Conservation (phyloP, 2,329 filamentous ascomycete genomes). For the Parasarocladium wereldwijsianum region DNA sequence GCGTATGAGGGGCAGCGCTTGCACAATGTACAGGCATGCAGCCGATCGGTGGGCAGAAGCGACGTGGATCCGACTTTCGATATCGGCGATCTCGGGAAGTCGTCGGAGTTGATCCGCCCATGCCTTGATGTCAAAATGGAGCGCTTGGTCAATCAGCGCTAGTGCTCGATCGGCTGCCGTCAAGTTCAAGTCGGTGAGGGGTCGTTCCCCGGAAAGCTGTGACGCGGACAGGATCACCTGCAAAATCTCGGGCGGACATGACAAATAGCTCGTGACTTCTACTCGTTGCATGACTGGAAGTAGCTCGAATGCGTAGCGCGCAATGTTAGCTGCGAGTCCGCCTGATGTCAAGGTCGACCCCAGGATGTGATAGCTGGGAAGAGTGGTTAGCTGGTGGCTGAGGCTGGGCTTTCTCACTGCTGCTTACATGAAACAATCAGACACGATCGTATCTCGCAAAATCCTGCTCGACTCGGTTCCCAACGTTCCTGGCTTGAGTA, state of each 20-base stretch:
- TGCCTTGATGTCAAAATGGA: conserved; percentile 24
- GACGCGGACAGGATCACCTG: conserved; percentile 29
- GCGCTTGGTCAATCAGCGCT: conserved; percentile 24
- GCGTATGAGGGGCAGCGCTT: conserved; percentile 23
- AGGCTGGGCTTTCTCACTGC: too few species aligned
- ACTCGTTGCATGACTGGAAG: conserved; percentile 24
- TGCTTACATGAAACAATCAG: conserved; percentile 33
- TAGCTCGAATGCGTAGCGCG: conserved; percentile 22
- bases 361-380: conserved; percentile 24
- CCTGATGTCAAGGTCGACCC: conserved; percentile 22
- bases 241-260: conserved; percentile 26
- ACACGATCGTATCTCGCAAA: conserved; percentile 29
- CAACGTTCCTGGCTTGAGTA: conserved; percentile 16
- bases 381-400: too few species aligned
- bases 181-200: conserved; percentile 10
- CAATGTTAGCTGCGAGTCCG: conserved; percentile 22
- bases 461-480: conserved; percentile 17
- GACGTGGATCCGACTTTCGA: conserved; percentile 26
- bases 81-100: conserved; percentile 20
- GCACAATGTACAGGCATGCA: conserved; percentile 30
- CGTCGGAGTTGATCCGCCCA: conserved; percentile 26
- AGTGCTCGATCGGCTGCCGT: conserved; percentile 21
- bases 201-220: conserved; percentile 22
- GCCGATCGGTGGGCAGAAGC: conserved; percentile 31
- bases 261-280: conserved; percentile 26